These are phyloP conservation scores for Thalassiosira profunda DNA, from an alignment of 108 stramenopile genomes.

Conservation along the genomic window DNA sequence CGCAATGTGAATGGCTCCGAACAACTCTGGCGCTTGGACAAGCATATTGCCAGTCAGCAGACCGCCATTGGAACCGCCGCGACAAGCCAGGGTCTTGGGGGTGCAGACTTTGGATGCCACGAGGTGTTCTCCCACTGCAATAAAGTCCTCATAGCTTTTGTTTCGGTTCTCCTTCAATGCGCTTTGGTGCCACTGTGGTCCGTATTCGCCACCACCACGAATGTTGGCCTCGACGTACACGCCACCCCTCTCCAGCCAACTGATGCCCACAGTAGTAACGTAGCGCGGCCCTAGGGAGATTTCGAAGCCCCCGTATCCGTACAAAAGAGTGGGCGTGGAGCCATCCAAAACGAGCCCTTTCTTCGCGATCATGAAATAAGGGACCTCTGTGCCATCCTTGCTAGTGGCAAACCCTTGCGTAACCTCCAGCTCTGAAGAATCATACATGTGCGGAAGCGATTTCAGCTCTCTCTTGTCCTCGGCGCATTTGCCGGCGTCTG, in stretches of 20 bases:
- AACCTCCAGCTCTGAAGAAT: constrained; percentile 63
- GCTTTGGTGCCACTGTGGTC: constrained; percentile 89
- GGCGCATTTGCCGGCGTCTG: constrained; percentile 63
- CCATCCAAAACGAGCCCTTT: constrained; percentile 44
- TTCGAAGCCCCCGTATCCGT: constrained; percentile 98
- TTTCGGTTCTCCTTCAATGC: constrained; percentile 88
- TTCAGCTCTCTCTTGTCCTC: constrained; percentile 59
- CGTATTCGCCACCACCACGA: constrained; percentile 96
- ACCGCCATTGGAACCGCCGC: constrained; percentile 98
- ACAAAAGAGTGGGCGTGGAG: constrained; percentile 52
- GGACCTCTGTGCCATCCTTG: constrained; percentile 87
- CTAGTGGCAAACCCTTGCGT: constrained; percentile 76
- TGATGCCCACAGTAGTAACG: constrained; percentile 70
- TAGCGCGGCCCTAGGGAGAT: constrained; percentile 93
- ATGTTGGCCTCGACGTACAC: constrained; percentile 97
- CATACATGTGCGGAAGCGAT: constrained; percentile 68
- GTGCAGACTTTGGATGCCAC: constrained; percentile 73
- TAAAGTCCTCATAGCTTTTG: constrained; percentile 97
- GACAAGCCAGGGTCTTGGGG: constrained; percentile 85
- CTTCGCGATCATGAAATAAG: constrained; percentile 62
- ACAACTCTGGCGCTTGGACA: constrained; percentile 92
- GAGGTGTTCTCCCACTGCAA: constrained; percentile 86
- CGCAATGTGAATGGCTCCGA: constrained; percentile 94
- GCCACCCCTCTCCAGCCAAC: constrained; percentile 94
- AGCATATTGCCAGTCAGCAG: constrained; percentile 93